Evolutionary conservation across 768 basidiomycete species (phyloP).

Genomic region (Sporobolomyces roseus): DNA sequence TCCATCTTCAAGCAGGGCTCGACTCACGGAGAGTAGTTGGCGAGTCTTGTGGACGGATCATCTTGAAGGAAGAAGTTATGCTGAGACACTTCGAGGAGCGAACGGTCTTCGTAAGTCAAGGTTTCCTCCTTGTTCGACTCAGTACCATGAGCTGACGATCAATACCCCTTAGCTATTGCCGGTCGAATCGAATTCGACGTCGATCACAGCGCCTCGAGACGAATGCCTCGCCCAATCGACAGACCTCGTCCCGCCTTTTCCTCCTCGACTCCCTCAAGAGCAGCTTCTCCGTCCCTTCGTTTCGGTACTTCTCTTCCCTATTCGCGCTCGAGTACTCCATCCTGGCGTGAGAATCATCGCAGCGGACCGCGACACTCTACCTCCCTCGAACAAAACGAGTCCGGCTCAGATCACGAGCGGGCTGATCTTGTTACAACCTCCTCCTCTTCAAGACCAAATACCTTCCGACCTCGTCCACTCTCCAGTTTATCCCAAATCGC

Average conservation of each 20-base stretch:
- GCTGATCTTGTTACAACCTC: too few species aligned
- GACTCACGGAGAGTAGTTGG: slow-evolving; percentile 77
- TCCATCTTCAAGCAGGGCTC: slow-evolving; percentile 53
- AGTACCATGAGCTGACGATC: slow-evolving; percentile 45
- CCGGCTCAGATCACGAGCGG: too few species aligned
- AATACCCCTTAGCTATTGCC: slow-evolving; percentile 58
- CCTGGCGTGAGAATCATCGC: background rate
- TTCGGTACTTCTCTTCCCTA: slow-evolving; percentile 15
- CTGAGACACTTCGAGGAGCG: background rate
- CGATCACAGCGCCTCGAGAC: background rate
- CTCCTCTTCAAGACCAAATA: too few species aligned
- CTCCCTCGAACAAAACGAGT: too few species aligned
- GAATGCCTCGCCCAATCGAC: background rate
- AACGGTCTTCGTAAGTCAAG: slow-evolving; percentile 15
- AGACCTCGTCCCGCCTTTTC: background rate
- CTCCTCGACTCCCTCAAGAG: background rate
- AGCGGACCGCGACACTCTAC: background rate
- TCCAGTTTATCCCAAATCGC: too few species aligned
- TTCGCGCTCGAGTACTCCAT: slow-evolving; percentile 5
- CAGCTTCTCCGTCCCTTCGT: background rate
- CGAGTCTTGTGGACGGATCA: slow-evolving; percentile 63
- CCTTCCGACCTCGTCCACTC: too few species aligned
- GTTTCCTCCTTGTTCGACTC: background rate
- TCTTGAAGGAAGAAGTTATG: slow-evolving; percentile 52
- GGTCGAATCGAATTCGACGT: slow-evolving; percentile 46